These are phyloP conservation scores for Avena sativa DNA, from an alignment of 176 grass and related monocot species.

Conservation along the genomic window DNA sequence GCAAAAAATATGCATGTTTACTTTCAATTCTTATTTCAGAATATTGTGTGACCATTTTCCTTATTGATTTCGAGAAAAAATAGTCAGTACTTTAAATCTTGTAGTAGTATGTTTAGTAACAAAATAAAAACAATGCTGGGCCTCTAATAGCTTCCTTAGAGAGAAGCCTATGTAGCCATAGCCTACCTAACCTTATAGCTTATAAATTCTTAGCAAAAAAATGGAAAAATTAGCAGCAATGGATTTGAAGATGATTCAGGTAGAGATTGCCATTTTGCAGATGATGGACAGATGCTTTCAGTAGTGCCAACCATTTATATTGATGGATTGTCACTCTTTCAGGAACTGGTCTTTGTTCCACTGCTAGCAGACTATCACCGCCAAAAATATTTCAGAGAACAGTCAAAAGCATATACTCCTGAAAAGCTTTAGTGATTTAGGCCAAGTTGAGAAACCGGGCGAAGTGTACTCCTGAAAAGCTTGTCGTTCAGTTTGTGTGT, in stretches of 20 bases:
- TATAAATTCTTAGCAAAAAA: background rate
- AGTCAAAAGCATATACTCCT: background rate
- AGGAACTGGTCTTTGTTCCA: background rate
- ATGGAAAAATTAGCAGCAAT: background rate
- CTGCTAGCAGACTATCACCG: background rate
- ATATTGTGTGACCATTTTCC: background rate
- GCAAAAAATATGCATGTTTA: slow-evolving; percentile 6
- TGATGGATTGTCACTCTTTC: background rate
- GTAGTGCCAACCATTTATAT: background rate
- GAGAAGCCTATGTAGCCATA: background rate
- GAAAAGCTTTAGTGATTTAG: background rate
- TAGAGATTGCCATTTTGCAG: background rate
- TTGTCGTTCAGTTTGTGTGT: background rate
- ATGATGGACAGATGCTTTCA: background rate
- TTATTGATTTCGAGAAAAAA: background rate
- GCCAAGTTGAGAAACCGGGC: background rate
- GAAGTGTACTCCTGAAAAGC: background rate
- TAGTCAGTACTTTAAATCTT: background rate
- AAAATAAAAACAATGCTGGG: background rate
- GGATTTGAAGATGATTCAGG: background rate
- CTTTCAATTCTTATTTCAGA: background rate
- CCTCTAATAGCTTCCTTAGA: background rate
- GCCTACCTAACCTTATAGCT: background rate
- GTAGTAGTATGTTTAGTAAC: background rate
- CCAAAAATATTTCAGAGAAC: background rate